Evolutionary conservation across 2,329 filamentous ascomycete species (phyloP), one percentile per base, ranked within the genome.

Genomic region (Trichophyton simii): DNA sequence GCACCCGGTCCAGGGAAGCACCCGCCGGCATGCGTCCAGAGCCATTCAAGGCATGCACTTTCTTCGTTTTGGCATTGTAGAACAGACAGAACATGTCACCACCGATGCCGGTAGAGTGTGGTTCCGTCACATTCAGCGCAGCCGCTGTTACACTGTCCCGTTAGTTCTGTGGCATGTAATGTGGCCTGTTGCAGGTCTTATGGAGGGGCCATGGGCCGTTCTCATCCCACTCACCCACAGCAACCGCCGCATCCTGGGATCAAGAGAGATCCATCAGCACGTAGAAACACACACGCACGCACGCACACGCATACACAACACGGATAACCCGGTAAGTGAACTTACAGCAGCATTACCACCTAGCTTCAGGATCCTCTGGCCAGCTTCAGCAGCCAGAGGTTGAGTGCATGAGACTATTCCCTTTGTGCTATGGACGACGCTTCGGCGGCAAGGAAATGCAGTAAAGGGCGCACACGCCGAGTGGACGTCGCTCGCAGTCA

Each of bases 71-170:
- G 48, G 90, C 89, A 71, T 95, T 83, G 78, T 92, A 97, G 79
- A 84, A 96, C 41, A 97, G 83, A 73, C 91, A 91, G 77, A 97
- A 99, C 85, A 96, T 91, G 76, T 99, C 94, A 65, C 94, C 94
- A 62, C 94, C 94, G 63, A 99, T 96, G 46, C 94, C 94, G 0
- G 94, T 97, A 4, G 88, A 94, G 63, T 86, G 85, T 6, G 94
- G 94, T 72, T 99, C 94, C 0, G 92, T 96, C 71, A 97, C 83
- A 75, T 96, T 97, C 61, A 99, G 80, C 3, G 86, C 91, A 36
- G 94, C 94, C 52, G 94, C 92, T 89, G 52, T 59, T 60, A 18
- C 28, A 34, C 34, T 25, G 31, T n/a, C 25, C 9, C 22, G n/a
- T 48, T 28, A 28, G 44, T 11, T 18, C 18, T 13, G 18, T 11